Conservation (phyloP, 306 rosid genomes). For the Urtica urens region DNA sequence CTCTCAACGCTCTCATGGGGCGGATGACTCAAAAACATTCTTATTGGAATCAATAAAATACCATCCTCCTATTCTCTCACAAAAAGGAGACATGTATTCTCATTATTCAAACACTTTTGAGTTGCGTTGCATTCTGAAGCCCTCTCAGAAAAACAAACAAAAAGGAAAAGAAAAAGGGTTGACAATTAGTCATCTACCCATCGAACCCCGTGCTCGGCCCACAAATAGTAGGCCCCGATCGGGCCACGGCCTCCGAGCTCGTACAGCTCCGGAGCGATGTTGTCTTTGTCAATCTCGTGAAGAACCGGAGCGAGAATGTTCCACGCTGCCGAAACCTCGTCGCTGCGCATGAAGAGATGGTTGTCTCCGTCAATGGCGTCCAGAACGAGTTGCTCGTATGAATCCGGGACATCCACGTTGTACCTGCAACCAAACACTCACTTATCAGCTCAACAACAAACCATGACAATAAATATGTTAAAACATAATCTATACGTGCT, state of each 20-base stretch:
- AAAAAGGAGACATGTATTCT: no score
- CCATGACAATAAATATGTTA: background rate
- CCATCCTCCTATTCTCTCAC: no score
- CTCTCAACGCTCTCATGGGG: no score
- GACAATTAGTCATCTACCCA: conserved; percentile 65
- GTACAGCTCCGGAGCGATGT: conserved; percentile 56
- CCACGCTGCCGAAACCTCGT: conserved; percentile 78
- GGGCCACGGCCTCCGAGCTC: conserved; percentile 83
- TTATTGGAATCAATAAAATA: no score
- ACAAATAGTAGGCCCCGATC: conserved; percentile 70
- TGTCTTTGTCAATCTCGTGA: conserved; percentile 60
- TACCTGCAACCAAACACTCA: conserved; percentile 38
- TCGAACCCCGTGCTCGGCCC: conserved; percentile 76
- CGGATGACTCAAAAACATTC: no score
- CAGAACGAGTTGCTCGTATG: conserved; percentile 83
- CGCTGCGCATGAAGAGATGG: conserved; percentile 81
- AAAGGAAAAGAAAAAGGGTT: no score
- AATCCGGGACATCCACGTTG: conserved; percentile 72
- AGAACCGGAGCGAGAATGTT: conserved; percentile 60
- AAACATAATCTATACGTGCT: conserved; percentile 9
- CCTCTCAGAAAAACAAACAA: background rate
- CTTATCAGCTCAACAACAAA: no score
- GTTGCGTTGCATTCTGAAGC: no score
- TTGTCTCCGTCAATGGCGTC: conserved; percentile 73
- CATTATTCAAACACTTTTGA: no score